Evolutionary conservation across 2,329 filamentous ascomycete genomes (phyloP).

Genomic region (Sarocladium brachiariae): DNA sequence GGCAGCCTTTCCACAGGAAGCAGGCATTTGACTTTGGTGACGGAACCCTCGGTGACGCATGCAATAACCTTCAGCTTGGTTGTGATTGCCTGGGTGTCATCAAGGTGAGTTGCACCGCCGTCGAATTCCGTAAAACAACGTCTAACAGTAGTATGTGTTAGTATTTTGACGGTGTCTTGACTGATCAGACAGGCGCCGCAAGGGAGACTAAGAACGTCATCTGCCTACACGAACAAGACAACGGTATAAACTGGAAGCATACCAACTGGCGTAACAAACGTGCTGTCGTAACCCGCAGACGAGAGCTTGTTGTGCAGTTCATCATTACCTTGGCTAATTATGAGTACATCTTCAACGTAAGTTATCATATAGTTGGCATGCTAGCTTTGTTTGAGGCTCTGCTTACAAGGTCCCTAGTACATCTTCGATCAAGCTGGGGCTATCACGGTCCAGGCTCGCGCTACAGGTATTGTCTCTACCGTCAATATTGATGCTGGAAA

Average conservation of each 20-base stretch:
- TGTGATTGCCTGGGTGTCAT: conserved; percentile 64
- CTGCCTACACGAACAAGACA: conserved; percentile 27
- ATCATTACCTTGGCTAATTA: conserved; percentile 59
- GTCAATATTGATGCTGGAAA: conserved; percentile 48
- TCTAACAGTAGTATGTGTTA: too few species aligned
- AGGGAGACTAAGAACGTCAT: conserved; percentile 39
- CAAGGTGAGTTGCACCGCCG: conserved; percentile 18
- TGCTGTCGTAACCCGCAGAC: conserved; percentile 46
- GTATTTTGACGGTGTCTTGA: conserved; percentile 30
- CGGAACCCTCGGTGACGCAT: conserved; percentile 55
- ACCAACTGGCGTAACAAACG: conserved; percentile 50
- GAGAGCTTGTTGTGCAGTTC: conserved; percentile 52
- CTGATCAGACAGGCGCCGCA: conserved; percentile 20
- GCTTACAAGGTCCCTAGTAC: too few species aligned
- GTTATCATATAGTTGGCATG: too few species aligned
- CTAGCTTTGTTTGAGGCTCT: too few species aligned
- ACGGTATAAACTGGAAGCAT: conserved; percentile 56
- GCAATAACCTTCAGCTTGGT: conserved; percentile 59
- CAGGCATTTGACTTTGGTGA: conserved; percentile 66
- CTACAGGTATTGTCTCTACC: conserved; percentile 36
- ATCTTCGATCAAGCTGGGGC: conserved; percentile 46
- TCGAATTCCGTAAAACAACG: too few species aligned
- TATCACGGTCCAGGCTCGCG: conserved; percentile 24
- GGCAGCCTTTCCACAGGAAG: conserved; percentile 58
- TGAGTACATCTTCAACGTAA: conserved; percentile 39